Evolutionary conservation across 495 filamentous ascomycete species (phyloP), one percentile per base, ranked within the genome.

Genomic region (Penicillium cataractarum): DNA sequence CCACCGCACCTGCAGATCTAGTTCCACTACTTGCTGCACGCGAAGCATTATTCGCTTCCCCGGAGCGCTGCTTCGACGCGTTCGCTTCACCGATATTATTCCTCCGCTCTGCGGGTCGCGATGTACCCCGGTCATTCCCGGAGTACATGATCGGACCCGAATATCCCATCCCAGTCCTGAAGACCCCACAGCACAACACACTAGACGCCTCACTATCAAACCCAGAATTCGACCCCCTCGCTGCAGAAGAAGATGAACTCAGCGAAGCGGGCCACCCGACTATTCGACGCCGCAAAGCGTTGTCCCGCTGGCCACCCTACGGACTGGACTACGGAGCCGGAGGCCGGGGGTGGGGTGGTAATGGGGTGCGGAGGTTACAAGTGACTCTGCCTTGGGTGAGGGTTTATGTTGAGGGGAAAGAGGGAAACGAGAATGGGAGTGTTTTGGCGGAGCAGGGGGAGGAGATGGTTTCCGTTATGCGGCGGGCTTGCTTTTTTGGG

Each of bases 61-160:
- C 80, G 8, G 80, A 82, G 56, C 64, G 78, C 15, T 85, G 76
- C 65, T 86, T 86, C 46, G 85, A 87, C 61, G 73, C 84, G 1
- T 87, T 88, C 64, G 85, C 86, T 1, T 86, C 83, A 6, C 85
- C 86, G 0, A 72, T 85, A 8, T 75, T 86, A 4, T 86, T 87
- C 65, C 83, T 87, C 40, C 79, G 86, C 29, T 81, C 83, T 0
- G 64, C 83, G 0, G 80, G 77, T 1, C 70, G 68, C 26, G 76
- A 78, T 27, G 65, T 80, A 0, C 82, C 80, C 2, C 62, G 63
- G 17, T 15, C 48, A 0, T 78, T 75, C 44, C 75, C 78, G 1
- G 49, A 59, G 27, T 80, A 79, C 55, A 62, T 68, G 5, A 78
- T 71, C 0, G 75, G 78, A 0, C 67, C 72, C 5, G 73, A 70